phyloP scores from a whole-genome alignment of 2,329 filamentous ascomycete genomes.

The Didymosphaeria variabile region DNA sequence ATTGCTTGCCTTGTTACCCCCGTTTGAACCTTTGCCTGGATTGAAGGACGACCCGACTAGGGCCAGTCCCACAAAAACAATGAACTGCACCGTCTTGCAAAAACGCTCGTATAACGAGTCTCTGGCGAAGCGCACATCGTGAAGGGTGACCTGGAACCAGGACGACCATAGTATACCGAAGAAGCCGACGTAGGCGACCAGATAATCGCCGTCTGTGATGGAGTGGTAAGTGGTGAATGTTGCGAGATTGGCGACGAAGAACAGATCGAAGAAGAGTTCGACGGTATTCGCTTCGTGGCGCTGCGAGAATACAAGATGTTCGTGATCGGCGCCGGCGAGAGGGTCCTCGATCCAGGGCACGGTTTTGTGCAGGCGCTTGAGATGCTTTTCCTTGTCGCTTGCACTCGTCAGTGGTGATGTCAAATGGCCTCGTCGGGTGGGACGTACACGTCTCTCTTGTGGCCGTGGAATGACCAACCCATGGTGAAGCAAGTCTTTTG shows the following conservation, averaged over 20 bases:
- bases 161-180: slow-evolving; percentile 50
- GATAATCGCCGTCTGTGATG: slow-evolving; percentile 43
- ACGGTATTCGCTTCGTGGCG: slow-evolving; percentile 51
- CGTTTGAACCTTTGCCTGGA: slow-evolving; percentile 23
- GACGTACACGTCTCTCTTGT: slow-evolving; percentile 41
- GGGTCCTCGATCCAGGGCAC: slow-evolving; percentile 48
- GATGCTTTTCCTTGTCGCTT: slow-evolving; percentile 47
- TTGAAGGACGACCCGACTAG: slow-evolving; percentile 49
- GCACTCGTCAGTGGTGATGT: slow-evolving; percentile 23
- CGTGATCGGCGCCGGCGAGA: slow-evolving; percentile 46
- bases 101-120: slow-evolving; percentile 49
- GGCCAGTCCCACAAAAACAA: slow-evolving; percentile 49
- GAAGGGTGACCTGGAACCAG: slow-evolving; percentile 52
- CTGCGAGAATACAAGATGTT: slow-evolving; percentile 48
- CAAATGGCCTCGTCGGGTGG: background rate
- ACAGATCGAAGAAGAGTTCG: slow-evolving; percentile 50
- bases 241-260: slow-evolving; percentile 49
- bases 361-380: slow-evolving; percentile 45
- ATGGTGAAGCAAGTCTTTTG: slow-evolving; percentile 24
- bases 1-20: slow-evolving; percentile 32
- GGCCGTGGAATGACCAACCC: slow-evolving; percentile 44
- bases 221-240: slow-evolving; percentile 52
- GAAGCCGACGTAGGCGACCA: slow-evolving; percentile 50
- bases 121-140: slow-evolving; percentile 52
- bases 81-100: slow-evolving; percentile 50